Evolutionary conservation across 1,139 yeast genomes (phyloP).

Genomic region (Barnettozyma hawaiiensis): DNA sequence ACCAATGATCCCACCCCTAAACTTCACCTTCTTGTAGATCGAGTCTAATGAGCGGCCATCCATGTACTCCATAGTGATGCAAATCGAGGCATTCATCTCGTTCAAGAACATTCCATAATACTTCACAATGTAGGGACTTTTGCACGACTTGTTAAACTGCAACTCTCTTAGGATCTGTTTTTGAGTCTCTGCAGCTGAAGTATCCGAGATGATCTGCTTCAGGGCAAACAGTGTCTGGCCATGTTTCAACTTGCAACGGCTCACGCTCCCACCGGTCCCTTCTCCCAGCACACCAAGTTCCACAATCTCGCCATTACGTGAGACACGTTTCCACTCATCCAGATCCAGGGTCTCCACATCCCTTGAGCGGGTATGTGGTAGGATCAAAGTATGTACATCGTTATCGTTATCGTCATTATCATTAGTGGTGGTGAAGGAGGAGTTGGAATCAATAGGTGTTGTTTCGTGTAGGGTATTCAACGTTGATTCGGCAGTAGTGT

Average conservation of each 20-base stretch:
- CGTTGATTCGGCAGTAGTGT: background rate
- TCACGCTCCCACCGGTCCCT: conserved; percentile 91
- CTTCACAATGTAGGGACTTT: conserved; percentile 78
- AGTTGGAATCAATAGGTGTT: background rate
- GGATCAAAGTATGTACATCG: conserved; percentile 6
- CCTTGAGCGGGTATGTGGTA: conserved; percentile 13
- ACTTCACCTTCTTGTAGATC: conserved; percentile 61
- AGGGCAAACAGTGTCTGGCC: conserved; percentile 72
- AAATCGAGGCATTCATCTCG: conserved; percentile 69
- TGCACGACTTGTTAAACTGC: conserved; percentile 78
- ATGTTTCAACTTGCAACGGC: conserved; percentile 57
- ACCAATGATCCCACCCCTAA: conserved; percentile 77
- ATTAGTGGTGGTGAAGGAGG: background rate
- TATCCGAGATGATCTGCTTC: conserved; percentile 64
- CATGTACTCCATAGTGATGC: conserved; percentile 95
- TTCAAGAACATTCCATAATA: conserved; percentile 89
- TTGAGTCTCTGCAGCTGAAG: conserved; percentile 65
- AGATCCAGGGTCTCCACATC: conserved; percentile 61
- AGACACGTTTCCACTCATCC: conserved; percentile 69
- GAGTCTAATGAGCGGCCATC: conserved; percentile 90
- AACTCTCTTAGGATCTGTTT: conserved; percentile 84
- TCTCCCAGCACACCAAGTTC: conserved; percentile 77
- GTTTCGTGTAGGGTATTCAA: background rate
- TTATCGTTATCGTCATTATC: background rate
- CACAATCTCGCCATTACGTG: conserved; percentile 51